Conservation (phyloP, 805 yeast genomes). For the Pichia manshurica region DNA sequence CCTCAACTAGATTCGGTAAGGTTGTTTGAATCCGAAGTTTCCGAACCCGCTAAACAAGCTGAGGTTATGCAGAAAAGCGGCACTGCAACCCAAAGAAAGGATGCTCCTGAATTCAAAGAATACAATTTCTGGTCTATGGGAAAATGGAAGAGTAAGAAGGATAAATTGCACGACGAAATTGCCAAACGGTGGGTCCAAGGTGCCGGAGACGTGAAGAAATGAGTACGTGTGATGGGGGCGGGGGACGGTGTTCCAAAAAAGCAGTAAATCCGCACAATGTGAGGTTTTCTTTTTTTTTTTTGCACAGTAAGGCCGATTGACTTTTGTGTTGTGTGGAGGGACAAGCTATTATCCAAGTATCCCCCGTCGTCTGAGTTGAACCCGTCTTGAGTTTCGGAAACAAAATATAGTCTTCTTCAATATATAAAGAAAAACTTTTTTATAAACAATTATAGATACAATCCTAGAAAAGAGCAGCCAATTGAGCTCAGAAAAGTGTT, state of each 20-base stretch:
- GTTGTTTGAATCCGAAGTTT: not conserved
- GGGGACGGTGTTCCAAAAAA: not conserved
- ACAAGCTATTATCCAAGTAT: too few species aligned
- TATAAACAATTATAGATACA: too few species aligned
- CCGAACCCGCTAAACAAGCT: not conserved
- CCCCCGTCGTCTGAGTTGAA: too few species aligned
- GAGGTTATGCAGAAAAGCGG: not conserved
- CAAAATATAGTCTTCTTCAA: too few species aligned
- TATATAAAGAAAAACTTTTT: too few species aligned
- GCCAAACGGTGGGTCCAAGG: slow-evolving; percentile 55
- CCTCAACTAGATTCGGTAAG: not conserved
- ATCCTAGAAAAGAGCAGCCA: too few species aligned
- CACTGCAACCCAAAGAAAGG: slow-evolving; percentile 9
- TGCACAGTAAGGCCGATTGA: too few species aligned
- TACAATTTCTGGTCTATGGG: slow-evolving; percentile 70
- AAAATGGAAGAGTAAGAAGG: slow-evolving; percentile 47
- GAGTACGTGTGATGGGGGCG: not conserved
- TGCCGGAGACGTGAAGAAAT: slow-evolving; percentile 6
- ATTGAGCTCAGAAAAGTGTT: too few species aligned
- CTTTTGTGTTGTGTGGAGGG: too few species aligned
- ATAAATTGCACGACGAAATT: slow-evolving; percentile 44
- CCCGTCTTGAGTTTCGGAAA: too few species aligned
- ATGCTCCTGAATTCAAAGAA: slow-evolving; percentile 38
- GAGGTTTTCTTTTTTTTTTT: too few species aligned
- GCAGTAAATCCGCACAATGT: not conserved